These are phyloP conservation scores for Phalaenopsis equestris DNA, from an alignment of 106 monocot species.

Conservation along the genomic window DNA sequence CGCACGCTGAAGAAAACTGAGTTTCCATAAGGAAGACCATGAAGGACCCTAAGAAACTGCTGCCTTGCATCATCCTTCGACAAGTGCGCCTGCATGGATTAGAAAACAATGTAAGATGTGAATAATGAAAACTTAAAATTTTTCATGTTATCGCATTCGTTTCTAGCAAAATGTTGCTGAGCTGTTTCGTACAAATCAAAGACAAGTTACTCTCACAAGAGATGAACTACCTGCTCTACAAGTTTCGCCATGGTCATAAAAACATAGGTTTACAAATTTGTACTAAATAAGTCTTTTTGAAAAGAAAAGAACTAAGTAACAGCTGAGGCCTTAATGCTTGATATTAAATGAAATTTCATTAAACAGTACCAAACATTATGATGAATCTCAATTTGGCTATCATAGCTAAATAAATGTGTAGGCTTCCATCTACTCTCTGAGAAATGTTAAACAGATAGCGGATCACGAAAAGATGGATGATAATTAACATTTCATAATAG, in stretches of 20 bases:
- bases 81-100: conserved; percentile 53
- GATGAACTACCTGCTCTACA: not conserved
- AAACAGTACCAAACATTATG: not conserved
- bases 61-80: conserved; percentile 95
- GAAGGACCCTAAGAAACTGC: conserved; percentile 85
- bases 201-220: not conserved
- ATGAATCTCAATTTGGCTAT: not conserved
- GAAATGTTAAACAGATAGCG: not conserved
- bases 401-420: not conserved
- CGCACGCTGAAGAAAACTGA: conserved; percentile 87
- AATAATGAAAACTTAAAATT: not conserved
- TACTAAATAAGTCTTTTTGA: not conserved
- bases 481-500: not conserved
- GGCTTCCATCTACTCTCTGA: not conserved
- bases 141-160: not conserved
- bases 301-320: not conserved
- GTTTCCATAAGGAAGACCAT: conserved; percentile 85
- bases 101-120: not conserved
- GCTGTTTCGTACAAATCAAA: not conserved
- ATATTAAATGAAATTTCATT: not conserved
- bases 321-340: not conserved
- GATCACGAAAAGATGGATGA: not conserved
- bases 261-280: not conserved
- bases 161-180: not conserved
- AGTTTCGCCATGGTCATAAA: not conserved